Evolutionary conservation across 495 filamentous ascomycete species (phyloP).

Genomic region (Tuber microsphaerosporum): DNA sequence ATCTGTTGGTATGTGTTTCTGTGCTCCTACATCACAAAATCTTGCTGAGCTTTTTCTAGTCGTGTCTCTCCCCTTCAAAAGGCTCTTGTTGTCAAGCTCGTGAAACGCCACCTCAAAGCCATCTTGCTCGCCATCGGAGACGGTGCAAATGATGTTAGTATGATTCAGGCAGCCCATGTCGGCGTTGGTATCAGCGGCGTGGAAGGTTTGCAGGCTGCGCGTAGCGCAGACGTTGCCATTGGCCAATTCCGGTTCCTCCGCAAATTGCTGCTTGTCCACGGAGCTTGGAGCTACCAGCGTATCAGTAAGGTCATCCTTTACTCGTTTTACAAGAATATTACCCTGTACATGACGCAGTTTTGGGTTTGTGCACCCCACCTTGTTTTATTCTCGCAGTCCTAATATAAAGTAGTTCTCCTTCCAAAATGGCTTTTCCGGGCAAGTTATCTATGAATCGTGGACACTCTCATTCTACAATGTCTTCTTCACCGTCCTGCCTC

Average conservation of each 20-base stretch:
- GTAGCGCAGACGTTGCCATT: conserved; percentile 92
- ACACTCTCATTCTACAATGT: conserved; percentile 99
- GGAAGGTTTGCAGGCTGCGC: conserved; percentile 96
- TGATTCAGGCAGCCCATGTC: conserved; percentile 99
- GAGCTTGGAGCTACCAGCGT: conserved; percentile 94
- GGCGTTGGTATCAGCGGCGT: conserved; percentile 96
- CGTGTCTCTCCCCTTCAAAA: conserved; percentile 99
- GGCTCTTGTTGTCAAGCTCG: conserved; percentile 94
- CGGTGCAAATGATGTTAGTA: conserved; percentile 96
- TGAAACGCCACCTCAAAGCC: conserved; percentile 88
- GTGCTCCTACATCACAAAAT: not conserved
- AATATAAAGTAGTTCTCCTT: conserved; percentile 66
- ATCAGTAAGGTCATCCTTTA: conserved; percentile 95
- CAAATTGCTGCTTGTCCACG: conserved; percentile 92
- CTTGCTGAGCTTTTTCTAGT: conserved; percentile 42
- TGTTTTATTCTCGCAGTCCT: conserved; percentile 9
- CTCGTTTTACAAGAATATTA: conserved; percentile 99
- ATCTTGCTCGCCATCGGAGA: conserved; percentile 94
- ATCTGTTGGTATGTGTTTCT: conserved; percentile 68
- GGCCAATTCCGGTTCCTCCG: conserved; percentile 93
- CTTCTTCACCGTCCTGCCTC: conserved; percentile 91
- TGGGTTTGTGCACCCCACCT: conserved; percentile 58
- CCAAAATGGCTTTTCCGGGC: conserved; percentile 94
- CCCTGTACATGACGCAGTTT: conserved; percentile 97
- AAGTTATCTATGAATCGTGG: conserved; percentile 99